These are phyloP conservation scores for Trichophaea hybrida DNA, from an alignment of 2,329 filamentous ascomycete genomes.

Conservation along the genomic window DNA sequence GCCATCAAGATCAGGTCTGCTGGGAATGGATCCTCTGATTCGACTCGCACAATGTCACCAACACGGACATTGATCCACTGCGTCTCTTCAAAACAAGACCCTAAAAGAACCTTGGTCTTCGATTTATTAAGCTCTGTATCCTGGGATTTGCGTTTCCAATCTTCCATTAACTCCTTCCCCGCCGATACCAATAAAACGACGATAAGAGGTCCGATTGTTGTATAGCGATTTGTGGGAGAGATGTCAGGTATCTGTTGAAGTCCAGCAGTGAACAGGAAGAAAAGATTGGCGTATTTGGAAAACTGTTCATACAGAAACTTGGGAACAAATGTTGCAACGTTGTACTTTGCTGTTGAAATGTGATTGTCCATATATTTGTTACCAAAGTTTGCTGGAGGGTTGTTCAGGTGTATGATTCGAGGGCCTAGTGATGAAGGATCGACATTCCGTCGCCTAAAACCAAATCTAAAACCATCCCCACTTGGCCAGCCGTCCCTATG, in stretches of 20 bases:
- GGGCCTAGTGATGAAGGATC: constrained; percentile 87
- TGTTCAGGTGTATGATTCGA: constrained; percentile 88
- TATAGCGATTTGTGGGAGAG: constrained; percentile 88
- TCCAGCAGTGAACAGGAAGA: constrained; percentile 94
- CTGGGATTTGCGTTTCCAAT: constrained; percentile 75
- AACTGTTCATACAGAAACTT: constrained; percentile 98
- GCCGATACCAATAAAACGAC: constrained; percentile 90
- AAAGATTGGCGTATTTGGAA: constrained; percentile 96
- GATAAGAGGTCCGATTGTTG: constrained; percentile 84
- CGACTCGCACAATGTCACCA: constrained; percentile 80
- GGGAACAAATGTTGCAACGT: constrained; percentile 76
- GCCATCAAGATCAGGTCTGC: constrained; percentile 85
- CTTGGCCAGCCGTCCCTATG: constrained; percentile 30
- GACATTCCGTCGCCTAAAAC: constrained; percentile 67
- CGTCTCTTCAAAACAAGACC: constrained; percentile 68
- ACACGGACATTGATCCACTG: constrained; percentile 91
- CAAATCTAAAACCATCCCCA: constrained; percentile 75
- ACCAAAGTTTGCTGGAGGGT: constrained; percentile 73
- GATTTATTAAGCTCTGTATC: constrained; percentile 81
- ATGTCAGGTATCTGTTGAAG: constrained; percentile 91
- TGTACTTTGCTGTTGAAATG: constrained; percentile 96
- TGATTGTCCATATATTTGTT: constrained; percentile 95
- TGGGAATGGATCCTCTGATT: constrained; percentile 90
- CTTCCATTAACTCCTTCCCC: constrained; percentile 85
- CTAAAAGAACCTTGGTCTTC: constrained; percentile 66